Conservation (phyloP, 768 basidiomycete species). For the Glaciozyma martinii region DNA sequence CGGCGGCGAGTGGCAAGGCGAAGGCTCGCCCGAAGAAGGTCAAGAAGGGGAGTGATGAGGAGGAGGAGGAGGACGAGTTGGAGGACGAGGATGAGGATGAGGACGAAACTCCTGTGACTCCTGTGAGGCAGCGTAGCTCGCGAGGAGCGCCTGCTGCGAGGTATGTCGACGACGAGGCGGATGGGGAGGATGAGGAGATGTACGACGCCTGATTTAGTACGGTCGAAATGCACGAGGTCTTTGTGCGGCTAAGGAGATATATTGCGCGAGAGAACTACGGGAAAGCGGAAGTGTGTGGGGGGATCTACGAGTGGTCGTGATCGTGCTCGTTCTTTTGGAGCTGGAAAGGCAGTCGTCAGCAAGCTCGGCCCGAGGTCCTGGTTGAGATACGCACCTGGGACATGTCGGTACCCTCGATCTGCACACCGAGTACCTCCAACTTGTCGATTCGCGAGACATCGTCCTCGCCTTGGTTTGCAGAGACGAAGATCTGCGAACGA, state of each 20-base stretch:
- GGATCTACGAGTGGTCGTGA: slow-evolving; percentile 1
- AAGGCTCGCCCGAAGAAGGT: slow-evolving; percentile 20
- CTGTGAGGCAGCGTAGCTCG: not conserved
- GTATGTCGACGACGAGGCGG: slow-evolving; percentile 17
- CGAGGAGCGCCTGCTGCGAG: not conserved
- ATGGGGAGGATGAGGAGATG: slow-evolving; percentile 20
- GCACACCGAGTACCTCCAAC: slow-evolving; percentile 54
- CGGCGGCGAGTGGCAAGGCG: slow-evolving; percentile 19
- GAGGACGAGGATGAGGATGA: slow-evolving; percentile 20
- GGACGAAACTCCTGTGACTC: not conserved
- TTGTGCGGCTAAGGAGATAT: not conserved
- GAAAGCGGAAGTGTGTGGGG: not conserved
- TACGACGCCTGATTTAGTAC: not conserved
- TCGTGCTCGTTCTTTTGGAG: slow-evolving; percentile 17
- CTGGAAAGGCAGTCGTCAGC: not conserved
- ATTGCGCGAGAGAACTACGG: not conserved
- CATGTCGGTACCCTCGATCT: slow-evolving; percentile 23
- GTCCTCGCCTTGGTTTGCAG: slow-evolving; percentile 55
- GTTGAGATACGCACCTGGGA: not conserved
- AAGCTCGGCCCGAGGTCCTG: too few relatives aligned
- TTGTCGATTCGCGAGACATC: slow-evolving; percentile 61
- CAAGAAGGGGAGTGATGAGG: slow-evolving; percentile 32
- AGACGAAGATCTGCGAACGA: slow-evolving; percentile 54
- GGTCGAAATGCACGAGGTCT: not conserved
- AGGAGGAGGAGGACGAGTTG: slow-evolving; percentile 12